Percentiles rank a stretch among this genome's conserved stretches.
Conservation (phyloP, 2,329 filamentous ascomycete genomes). For the Verticillium nonalfalfae region DNA sequence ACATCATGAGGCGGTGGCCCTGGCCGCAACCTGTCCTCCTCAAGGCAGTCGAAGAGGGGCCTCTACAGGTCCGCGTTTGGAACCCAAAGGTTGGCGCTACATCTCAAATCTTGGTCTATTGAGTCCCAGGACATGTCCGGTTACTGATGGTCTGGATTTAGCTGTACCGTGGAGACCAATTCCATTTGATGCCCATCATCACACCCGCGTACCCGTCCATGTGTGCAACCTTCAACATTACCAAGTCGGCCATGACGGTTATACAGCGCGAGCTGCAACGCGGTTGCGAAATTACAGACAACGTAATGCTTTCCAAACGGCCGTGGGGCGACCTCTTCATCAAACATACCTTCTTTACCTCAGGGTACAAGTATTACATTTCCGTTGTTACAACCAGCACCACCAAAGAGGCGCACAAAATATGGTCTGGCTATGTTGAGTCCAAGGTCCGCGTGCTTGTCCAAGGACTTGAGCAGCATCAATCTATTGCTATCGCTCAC, state of each 20-base stretch:
- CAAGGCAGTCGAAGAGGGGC: conserved; percentile 78
- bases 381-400: conserved; percentile 78
- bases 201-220: conserved; percentile 96
- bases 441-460: conserved; percentile 88
- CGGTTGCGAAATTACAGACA: conserved; percentile 69
- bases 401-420: conserved; percentile 75
- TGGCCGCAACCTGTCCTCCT: conserved; percentile 93
- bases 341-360: conserved; percentile 89
- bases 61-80: conserved; percentile 81
- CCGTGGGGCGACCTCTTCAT: conserved; percentile 85
- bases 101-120: not conserved
- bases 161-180: conserved; percentile 73
- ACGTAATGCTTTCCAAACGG: conserved; percentile 70
- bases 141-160: conserved; percentile 24
- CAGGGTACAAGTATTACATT: conserved; percentile 92
- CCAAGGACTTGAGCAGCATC: conserved; percentile 72
- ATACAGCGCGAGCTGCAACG: conserved; percentile 78
- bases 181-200: conserved; percentile 95
- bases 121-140: not conserved
- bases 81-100: conserved; percentile 67
- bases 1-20: conserved; percentile 82
- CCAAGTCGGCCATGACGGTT: conserved; percentile 74
- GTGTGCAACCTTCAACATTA: conserved; percentile 95
- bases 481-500: conserved; percentile 75
- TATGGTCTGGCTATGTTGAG: conserved; percentile 89